Percentiles rank a stretch among this genome's conserved stretches.
phyloP scores from a whole-genome alignment of 805 yeast genomes.

The Pichia membranifaciens region DNA sequence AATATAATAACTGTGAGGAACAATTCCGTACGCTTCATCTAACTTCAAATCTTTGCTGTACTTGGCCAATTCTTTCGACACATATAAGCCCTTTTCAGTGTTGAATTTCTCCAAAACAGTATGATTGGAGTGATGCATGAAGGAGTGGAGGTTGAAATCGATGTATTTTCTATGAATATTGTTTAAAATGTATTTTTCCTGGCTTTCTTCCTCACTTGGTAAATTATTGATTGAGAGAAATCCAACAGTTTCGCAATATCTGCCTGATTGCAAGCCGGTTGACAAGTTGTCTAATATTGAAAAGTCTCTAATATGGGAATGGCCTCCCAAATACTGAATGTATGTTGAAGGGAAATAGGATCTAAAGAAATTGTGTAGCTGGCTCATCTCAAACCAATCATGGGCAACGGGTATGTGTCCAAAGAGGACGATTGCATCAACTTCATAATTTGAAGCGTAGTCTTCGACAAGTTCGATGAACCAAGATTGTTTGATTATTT shows the following conservation, averaged over 20 bases:
- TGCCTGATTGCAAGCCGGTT: conserved; percentile 84
- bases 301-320: conserved; percentile 87
- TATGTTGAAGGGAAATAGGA: conserved; percentile 50
- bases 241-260: conserved; percentile 92
- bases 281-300: conserved; percentile 57
- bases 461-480: conserved; percentile 41
- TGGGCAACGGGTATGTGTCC: conserved; percentile 75
- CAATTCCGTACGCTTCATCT: conserved; percentile 54
- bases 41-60: conserved; percentile 45
- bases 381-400: conserved; percentile 47
- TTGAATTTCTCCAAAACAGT: conserved; percentile 34
- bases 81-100: conserved; percentile 48
- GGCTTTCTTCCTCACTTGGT: conserved; percentile 1
- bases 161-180: conserved; percentile 59
- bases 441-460: conserved; percentile 29
- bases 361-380: conserved; percentile 48
- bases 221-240: conserved; percentile 51
- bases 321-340: conserved; percentile 91
- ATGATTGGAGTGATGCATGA: conserved; percentile 51
- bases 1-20: conserved; percentile 61
- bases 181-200: conserved; percentile 9
- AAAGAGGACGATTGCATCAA: conserved; percentile 64
- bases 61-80: conserved; percentile 38
- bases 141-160: conserved; percentile 74
- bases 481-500: conserved; percentile 57